phyloP scores from a whole-genome alignment of 768 basidiomycete species.

The Tulasnella sp. region DNA sequence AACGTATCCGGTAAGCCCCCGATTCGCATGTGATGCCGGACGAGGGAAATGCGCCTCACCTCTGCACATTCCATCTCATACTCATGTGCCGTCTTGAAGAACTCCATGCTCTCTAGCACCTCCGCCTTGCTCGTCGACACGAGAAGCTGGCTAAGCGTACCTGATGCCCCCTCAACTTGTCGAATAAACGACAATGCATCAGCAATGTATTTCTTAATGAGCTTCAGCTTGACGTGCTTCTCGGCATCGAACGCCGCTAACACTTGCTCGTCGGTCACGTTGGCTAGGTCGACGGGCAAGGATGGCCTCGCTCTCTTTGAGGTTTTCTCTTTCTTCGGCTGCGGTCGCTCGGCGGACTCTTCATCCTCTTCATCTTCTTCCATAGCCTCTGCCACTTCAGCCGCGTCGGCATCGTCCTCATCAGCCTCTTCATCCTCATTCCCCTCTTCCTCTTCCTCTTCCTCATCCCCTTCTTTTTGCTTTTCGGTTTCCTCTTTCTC shows the following conservation, averaged over 20 bases:
- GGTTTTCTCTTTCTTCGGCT: constrained; percentile 33
- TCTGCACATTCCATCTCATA: constrained; percentile 78
- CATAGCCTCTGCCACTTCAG: constrained; percentile 40
- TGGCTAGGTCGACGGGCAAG: constrained; percentile 59
- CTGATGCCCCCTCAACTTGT: constrained; percentile 63
- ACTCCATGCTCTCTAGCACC: constrained; percentile 81
- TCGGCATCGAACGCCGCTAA: constrained; percentile 65
- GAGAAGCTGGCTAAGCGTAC: constrained; percentile 67
- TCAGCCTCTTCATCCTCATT: constrained; percentile 44
- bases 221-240: constrained; percentile 59
- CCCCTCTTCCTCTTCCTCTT: constrained; percentile 42
- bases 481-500: constrained; percentile 37
- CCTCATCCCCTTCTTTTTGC: constrained; percentile 35
- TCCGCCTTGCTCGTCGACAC: constrained; percentile 84
- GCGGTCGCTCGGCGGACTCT: constrained; percentile 28
- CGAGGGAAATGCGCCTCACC: constrained; percentile 42
- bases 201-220: constrained; percentile 80
- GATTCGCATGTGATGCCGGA: not conserved
- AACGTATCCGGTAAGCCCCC: not conserved
- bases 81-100: constrained; percentile 76
- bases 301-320: constrained; percentile 61
- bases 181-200: constrained; percentile 84
- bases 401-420: constrained; percentile 38
- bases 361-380: constrained; percentile 42
- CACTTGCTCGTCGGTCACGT: constrained; percentile 66